phyloP scores from a whole-genome alignment of 2,329 filamentous ascomycete species.

The Cladophialophora immunda region DNA sequence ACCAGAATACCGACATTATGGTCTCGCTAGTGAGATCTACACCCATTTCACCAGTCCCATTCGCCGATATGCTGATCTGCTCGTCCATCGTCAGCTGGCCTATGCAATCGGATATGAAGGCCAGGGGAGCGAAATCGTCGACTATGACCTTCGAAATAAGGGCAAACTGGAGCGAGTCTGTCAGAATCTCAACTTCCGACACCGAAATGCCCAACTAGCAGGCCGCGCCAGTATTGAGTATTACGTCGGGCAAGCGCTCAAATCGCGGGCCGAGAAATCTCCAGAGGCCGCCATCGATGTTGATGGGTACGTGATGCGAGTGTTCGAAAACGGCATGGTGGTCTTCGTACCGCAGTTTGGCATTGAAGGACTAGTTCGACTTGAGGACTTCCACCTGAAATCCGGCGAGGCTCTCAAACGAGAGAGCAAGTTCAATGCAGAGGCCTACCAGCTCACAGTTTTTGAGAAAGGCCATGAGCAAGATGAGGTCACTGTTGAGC shows the following conservation, averaged over 20 bases:
- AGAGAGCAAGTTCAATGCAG: slow-evolving; percentile 82
- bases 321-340: slow-evolving; percentile 97
- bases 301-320: slow-evolving; percentile 94
- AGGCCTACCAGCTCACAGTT: slow-evolving; percentile 78
- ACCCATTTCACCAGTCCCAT: slow-evolving; percentile 99
- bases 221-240: slow-evolving; percentile 95
- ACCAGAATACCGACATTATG: slow-evolving; percentile 96
- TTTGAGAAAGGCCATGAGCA: slow-evolving; percentile 65
- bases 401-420: slow-evolving; percentile 56
- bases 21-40: slow-evolving; percentile 94
- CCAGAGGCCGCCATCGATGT: slow-evolving; percentile 68
- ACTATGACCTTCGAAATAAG: slow-evolving; percentile 80
- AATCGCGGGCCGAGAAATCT: slow-evolving; percentile 67
- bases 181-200: slow-evolving; percentile 97
- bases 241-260: slow-evolving; percentile 95
- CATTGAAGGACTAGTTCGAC: slow-evolving; percentile 87
- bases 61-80: slow-evolving; percentile 94
- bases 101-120: slow-evolving; percentile 88
- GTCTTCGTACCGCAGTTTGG: slow-evolving; percentile 96
- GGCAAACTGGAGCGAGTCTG: slow-evolving; percentile 90
- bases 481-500: slow-evolving; percentile 69
- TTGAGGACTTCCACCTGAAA: slow-evolving; percentile 82
- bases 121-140: slow-evolving; percentile 68
- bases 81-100: slow-evolving; percentile 92
- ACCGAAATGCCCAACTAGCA: slow-evolving; percentile 96